Conservation (phyloP, 225 moss, liverwort and hornwort genomes). For the Marchantia paleacea region DNA sequence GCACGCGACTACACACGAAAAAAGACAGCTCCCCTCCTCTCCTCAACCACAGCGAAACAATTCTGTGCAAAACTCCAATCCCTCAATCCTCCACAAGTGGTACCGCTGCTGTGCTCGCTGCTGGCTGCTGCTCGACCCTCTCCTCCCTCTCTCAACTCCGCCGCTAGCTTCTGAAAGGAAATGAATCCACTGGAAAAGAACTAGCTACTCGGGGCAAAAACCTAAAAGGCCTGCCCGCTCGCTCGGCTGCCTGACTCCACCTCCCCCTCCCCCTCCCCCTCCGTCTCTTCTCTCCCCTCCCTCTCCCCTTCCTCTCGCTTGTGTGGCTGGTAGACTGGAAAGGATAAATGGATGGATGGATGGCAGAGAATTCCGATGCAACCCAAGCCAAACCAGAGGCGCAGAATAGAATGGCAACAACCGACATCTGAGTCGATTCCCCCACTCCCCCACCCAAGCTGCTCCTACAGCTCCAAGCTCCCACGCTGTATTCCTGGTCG, state of each 20-base stretch:
- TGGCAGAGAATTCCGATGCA: constrained; percentile 5
- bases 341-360: constrained; percentile 26
- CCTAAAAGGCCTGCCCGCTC: constrained; percentile 16
- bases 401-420: constrained; percentile 20
- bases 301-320: constrained; percentile 4
- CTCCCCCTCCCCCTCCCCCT: background rate
- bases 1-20: background rate
- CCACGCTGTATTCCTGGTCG: background rate
- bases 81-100: too few species aligned
- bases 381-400: constrained; percentile 19
- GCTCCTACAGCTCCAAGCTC: background rate
- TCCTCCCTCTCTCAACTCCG: constrained; percentile 1
- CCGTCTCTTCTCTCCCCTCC: background rate
- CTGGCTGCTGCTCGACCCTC: background rate
- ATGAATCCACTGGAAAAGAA: constrained; percentile 22
- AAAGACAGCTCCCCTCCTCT: background rate
- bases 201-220: background rate
- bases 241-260: background rate
- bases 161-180: background rate
- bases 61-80: background rate
- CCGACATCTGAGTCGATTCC: constrained; percentile 9
- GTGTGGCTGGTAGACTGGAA: constrained; percentile 23
- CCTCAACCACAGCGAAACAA: background rate
- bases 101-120: background rate
- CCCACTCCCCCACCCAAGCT: background rate